Evolutionary conservation across 352 stramenopile genomes (phyloP).

Genomic region (Halophytophthora polymorphica): DNA sequence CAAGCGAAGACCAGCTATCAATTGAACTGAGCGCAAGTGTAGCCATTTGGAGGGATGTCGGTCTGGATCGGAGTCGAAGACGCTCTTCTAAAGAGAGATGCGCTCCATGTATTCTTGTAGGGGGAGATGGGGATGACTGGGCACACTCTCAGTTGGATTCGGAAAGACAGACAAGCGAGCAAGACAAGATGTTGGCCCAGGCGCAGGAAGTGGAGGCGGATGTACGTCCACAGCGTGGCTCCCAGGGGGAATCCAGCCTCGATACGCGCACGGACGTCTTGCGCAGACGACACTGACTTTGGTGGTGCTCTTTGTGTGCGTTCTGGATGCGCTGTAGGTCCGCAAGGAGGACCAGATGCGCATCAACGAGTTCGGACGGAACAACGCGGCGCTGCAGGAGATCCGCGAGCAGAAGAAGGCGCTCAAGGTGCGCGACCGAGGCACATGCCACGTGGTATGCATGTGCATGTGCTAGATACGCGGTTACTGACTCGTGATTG

Average conservation of each 20-base stretch:
- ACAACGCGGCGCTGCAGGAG: constrained; percentile 94
- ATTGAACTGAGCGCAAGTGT: constrained; percentile 1
- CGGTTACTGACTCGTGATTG: neutral
- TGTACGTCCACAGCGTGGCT: constrained; percentile 32
- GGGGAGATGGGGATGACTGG: constrained; percentile 12
- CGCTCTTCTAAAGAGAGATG: constrained; percentile 14
- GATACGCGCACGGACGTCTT: neutral
- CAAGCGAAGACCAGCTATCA: no score
- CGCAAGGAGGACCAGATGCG: constrained; percentile 94
- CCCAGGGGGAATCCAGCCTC: neutral
- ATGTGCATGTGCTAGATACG: neutral
- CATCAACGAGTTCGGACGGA: constrained; percentile 97
- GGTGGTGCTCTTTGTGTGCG: neutral
- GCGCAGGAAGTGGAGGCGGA: constrained; percentile 83
- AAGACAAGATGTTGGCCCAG: constrained; percentile 60
- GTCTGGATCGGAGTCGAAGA: no score
- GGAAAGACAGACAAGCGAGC: neutral
- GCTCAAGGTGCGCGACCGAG: constrained; percentile 72
- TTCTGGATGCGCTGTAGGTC: constrained; percentile 66
- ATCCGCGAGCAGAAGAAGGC: constrained; percentile 88
- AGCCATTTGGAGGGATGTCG: constrained; percentile 2
- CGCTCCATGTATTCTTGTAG: constrained; percentile 21
- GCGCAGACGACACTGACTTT: no score
- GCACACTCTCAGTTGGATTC: constrained; percentile 9
- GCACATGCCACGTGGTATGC: neutral